These are phyloP conservation scores for Colletotrichum simmondsii DNA, from an alignment of 2,329 filamentous ascomycete species.

Conservation along the genomic window DNA sequence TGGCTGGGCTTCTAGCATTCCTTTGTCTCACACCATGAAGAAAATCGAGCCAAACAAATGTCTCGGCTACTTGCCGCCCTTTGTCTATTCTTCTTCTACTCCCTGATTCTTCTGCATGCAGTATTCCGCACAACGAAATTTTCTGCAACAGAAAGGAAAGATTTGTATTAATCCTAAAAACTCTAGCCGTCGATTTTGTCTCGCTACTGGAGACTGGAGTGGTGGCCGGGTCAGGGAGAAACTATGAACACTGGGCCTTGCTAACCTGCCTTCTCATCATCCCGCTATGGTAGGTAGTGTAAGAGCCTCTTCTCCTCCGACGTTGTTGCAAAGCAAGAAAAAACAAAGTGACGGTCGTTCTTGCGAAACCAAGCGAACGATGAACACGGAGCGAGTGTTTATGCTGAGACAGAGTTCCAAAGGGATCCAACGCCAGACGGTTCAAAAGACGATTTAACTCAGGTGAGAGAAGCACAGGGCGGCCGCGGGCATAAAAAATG, in stretches of 20 bases:
- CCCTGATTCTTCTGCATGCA: too few species aligned
- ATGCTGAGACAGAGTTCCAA: constrained; percentile 31
- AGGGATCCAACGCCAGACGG: constrained; percentile 41
- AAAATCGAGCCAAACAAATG: not conserved
- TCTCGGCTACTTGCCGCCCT: not conserved
- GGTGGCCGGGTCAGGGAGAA: too few species aligned
- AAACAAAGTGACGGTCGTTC: not conserved
- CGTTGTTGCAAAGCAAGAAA: not conserved
- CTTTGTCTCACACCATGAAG: not conserved
- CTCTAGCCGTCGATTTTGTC: not conserved
- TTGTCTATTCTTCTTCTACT: too few species aligned
- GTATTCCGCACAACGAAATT: too few species aligned
- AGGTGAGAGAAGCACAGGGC: not conserved
- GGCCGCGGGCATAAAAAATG: not conserved
- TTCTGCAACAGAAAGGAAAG: not conserved
- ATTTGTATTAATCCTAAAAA: constrained; percentile 26
- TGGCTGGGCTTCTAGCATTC: not conserved
- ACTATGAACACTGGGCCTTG: constrained; percentile 2
- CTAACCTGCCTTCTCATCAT: not conserved
- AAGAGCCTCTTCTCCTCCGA: not conserved
- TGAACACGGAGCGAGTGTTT: constrained; percentile 24
- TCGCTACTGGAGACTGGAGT: not conserved
- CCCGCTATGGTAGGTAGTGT: too few species aligned
- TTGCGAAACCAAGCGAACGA: constrained; percentile 22
- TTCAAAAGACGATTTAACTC: not conserved